Base-by-base conservation (phyloP, 2,329 filamentous ascomycete genomes). In the Microascus cirrosus region DNA sequence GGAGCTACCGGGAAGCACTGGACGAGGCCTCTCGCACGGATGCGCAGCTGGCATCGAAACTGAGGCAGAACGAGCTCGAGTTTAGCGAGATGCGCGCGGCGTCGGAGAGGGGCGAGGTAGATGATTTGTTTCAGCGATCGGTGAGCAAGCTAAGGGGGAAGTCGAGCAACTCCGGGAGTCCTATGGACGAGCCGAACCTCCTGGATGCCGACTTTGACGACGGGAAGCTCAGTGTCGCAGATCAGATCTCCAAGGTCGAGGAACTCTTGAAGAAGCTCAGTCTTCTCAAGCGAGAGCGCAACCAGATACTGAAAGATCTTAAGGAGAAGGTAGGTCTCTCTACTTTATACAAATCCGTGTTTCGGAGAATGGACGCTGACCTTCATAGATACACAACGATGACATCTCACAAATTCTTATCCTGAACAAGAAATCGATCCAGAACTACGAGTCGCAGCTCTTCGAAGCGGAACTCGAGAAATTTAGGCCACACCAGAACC, bases 381-480 rank as follows among this genome's bases (percentile, higher is more conserved):
- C 13, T 45, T 60, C 61, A 54, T 57, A 96, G 93, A 87, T 93
- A 57, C 93, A 95, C 72, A 90, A 88, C 63, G 95, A 99, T 67
- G 95, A 99, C 66, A 99, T 99, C 62, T 96, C 92, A 5, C 94
- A 96, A 67, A 92, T 97, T 13, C 78, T 99, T 60, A 99, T 99
- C 58, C 76, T 99, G 60, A 99, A 99, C 78, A 97, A 97, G 70
- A 99, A 97, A 73, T 87, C 90, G 1, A 93, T 97, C 66, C 82
- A 90, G 22, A 95, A 90, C 66, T 93, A 94, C 66, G 94, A 99
- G 70, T 86, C 80, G 13, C 90, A 96, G 66, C 80, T 99, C 2
- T 99, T 99, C 74, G 89, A 96, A 69, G 85, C 90, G 18, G 94
- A 99, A 71, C 79, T 99, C n/a, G 93, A 97, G 72, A 99, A 99